Base-by-base conservation (phyloP, 768 basidiomycete species). In the Lactarius psammicola region DNA sequence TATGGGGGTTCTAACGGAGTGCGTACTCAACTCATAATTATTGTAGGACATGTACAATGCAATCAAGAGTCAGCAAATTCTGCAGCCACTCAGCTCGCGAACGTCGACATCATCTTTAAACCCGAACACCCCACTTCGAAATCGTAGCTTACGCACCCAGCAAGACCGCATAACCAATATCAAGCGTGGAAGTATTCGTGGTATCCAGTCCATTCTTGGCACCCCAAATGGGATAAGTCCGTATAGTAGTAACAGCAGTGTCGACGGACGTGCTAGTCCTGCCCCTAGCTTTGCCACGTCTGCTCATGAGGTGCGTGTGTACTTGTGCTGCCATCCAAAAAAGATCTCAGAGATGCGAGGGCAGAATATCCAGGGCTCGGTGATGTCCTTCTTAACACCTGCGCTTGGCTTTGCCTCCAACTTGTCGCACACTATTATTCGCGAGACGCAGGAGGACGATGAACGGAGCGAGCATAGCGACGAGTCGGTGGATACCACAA, bases 351-450 rank as follows among this genome's bases (percentile, higher is more conserved):
- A 59, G 61, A 60, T 34, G 65, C 58, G 8, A 67, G 88, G 85
- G 85, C 28, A 67, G 66, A 67, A 80, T 28, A 66, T 85, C 70
- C 85, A 89, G 67, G 84, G 80, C 60, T 87, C 87, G 30, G 84
- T 85, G 72, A 81, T 85, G 13, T 83, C 87, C 15, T 90, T 91
- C 77, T 81, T 92, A 58, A 84, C 89, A 2, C 91, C 94, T 0
- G 87, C 94, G 0, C 82, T 98, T n/a, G 97, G 97, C 4, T 98
- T 99, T 74, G 97, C 95, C 4, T 94, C 92, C 59, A 98, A 96
- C 71, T 82, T 99, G 36, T 93, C 94, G 2, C 91, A 97, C 74
- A 94, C 95, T 4, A 98, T 98, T 74, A 99, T 99, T 72, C 87
- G 89, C 28, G 97, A 98, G 77, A 82, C 92, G 0, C 94, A 94